Evolutionary conservation across 306 rosid genomes (phyloP).

Genomic region (Prunus persica): Prunus_persica_NCBIv2 NC_034009.1:46771001-46771500

Average conservation of each 20-base stretch:
- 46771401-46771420: background rate
- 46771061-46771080: background rate
- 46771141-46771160: background rate
- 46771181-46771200: background rate
- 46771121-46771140: background rate
- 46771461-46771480: conserved; percentile 86
- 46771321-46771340: conserved; percentile 15
- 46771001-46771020: background rate
- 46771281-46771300: conserved; percentile 74
- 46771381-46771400: background rate
- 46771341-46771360: background rate
- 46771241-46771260: conserved; percentile 42
- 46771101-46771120: background rate
- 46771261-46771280: conserved; percentile 48
- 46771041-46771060: background rate
- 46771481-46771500: conserved; percentile 87
- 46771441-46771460: conserved; percentile 12
- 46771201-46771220: background rate
- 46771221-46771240: conserved; percentile 10
- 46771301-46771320: conserved; percentile 95
- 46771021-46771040: background rate
- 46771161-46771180: background rate
- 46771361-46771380: background rate
- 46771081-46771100: background rate
- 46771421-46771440: conserved; percentile 5